Base-by-base conservation (phyloP, 169 alveolate genomes). In the Amoebophrya sp. region DNA sequence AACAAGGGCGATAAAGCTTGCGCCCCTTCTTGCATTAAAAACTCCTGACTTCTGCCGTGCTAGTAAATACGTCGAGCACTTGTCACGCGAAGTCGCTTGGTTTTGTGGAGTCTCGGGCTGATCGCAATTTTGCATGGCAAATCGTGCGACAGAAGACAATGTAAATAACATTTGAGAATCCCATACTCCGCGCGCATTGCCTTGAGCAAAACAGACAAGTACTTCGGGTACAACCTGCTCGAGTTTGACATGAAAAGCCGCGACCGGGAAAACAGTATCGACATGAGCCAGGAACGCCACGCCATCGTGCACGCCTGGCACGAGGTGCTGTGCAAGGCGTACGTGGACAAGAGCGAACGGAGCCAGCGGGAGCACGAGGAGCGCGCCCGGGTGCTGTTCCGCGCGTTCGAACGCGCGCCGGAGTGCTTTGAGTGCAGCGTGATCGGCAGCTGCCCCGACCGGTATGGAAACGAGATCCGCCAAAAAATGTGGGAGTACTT, bases 171-270 rank as follows among this genome's bases (percentile, higher is more conserved):
- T n/a, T n/a, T n/a, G n/a, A n/a, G n/a, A n/a, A n/a, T n/a, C n/a
- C n/a, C n/a, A n/a, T n/a, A n/a, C n/a, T n/a, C n/a, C n/a, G n/a
- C n/a, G n/a, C n/a, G n/a, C n/a, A n/a, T n/a, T n/a, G n/a, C n/a
- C n/a, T n/a, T n/a, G n/a, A n/a, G n/a, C n/a, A n/a, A n/a, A n/a
- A n/a, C n/a, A 7, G 83, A 66, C 35, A 66, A 66, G 35, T 66
- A 1, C 10, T 66, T 7, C 83, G 83, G 83, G 7, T 66, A 66
- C 83, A 66, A 66, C 83, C 35, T 66, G 29, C 32, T 66, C 35
- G 83, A 66, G 32, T 66, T 66, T 25, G 83, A 66, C 83, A 66
- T 66, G 83, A 66, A 66, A 25, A 12, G 35, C 83, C 83, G 83
- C 83, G 83, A 66, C 35, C 83, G 83, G 10, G 83, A 66, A 25